Evolutionary conservation across 1,284 basidiomycete species (phyloP), one percentile per base, ranked within the genome.

Genomic region (Fomitiporia mediterranea): DNA sequence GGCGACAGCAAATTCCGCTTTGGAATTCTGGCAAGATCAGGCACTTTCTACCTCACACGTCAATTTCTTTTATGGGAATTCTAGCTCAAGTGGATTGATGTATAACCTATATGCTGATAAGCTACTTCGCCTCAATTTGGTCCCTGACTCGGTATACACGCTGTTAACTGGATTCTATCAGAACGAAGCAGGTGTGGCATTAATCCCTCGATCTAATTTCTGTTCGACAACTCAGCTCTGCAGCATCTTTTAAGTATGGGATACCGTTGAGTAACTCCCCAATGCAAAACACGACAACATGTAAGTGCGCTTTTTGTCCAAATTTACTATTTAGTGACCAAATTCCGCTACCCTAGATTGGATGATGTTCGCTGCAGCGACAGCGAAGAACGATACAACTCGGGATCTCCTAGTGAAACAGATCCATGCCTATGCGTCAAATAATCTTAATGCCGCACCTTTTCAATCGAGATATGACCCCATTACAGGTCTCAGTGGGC

Each of bases 81-180:
- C 59, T 0, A 43, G 53, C 4, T 68, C 70, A 2, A 74, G 67
- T 67, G 68, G 70, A 0, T 48, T 74, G 25, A 67, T 75, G 53
- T 80, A 80, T 62, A 81, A 80, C 56, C 56, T 80, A n/a, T 76
- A 71, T 55, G 69, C 73, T 7, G 77, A 80, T 56, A 67, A 67
- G 53, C 62, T 77, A 11, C 59, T 70, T 46, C 58, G 61, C 35
- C 59, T 64, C n/a, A 51, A 65, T 38, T 39, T 68, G 17, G 66
- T 69, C 60, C 63, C 66, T 11, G 49, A 62, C 4, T 62, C 51
- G 38, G 55, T 51, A 2, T 57, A 51, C 27, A 21, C 6, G 21
- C 15, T 38, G 27, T 50, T 44, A 28, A 52, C 49, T 7, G 19
- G 25, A n/a, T 52, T 21, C 21, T 57, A 52, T 28, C 19, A 34